These are phyloP conservation scores for Globisporangium sylvaticum DNA, from an alignment of 352 stramenopile species.

Conservation along the genomic window DNA sequence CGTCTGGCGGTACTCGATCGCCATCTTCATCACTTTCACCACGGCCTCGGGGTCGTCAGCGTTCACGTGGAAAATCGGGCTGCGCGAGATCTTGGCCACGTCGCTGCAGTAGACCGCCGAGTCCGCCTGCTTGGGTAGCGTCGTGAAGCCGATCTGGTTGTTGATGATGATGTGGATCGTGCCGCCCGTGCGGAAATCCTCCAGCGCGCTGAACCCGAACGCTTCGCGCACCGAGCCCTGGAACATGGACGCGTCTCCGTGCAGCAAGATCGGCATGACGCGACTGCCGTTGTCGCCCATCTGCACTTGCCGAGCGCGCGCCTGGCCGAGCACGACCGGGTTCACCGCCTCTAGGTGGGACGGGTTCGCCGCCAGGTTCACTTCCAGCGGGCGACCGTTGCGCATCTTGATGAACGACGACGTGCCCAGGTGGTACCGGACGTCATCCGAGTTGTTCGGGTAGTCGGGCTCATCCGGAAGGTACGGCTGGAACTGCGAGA, in stretches of 20 bases:
- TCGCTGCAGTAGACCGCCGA: slow-evolving; percentile 97
- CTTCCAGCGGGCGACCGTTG: slow-evolving; percentile 59
- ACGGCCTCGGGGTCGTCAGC: slow-evolving; percentile 95
- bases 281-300: slow-evolving; percentile 78
- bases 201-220: slow-evolving; percentile 84
- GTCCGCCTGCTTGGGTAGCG: slow-evolving; percentile 94
- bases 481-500: slow-evolving; percentile 85
- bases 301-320: slow-evolving; percentile 90
- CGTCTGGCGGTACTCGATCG: slow-evolving; percentile 81
- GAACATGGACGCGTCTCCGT: slow-evolving; percentile 90
- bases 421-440: slow-evolving; percentile 85
- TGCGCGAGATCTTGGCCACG: slow-evolving; percentile 96
- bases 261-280: slow-evolving; percentile 96
- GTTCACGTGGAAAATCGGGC: slow-evolving; percentile 94
- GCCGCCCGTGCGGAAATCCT: slow-evolving; percentile 95
- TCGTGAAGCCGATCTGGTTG: slow-evolving; percentile 99
- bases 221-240: slow-evolving; percentile 81
- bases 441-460: slow-evolving; percentile 87
- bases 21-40: slow-evolving; percentile 91
- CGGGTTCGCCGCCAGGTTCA: slow-evolving; percentile 95
- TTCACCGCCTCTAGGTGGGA: slow-evolving; percentile 99
- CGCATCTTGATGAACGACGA: slow-evolving; percentile 67
- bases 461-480: slow-evolving; percentile 82
- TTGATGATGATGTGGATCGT: slow-evolving; percentile 99
- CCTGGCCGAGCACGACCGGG: slow-evolving; percentile 95